Evolutionary conservation across 2,329 filamentous ascomycete genomes (phyloP).

Genomic region (Scedosporium boydii): DNA sequence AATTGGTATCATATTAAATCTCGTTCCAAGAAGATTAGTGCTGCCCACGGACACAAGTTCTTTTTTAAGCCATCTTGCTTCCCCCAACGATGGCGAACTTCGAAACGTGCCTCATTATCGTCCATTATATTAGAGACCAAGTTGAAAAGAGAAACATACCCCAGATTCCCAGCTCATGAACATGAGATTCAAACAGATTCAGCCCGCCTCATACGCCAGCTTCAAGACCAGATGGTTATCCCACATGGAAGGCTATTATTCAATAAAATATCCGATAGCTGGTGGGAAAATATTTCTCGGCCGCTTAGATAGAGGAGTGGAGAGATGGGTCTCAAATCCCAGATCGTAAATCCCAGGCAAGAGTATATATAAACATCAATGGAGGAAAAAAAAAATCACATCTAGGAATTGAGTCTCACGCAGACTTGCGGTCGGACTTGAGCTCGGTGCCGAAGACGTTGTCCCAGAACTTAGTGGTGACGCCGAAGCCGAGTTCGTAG

Average conservation of each 20-base stretch:
- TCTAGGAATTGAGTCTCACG: background rate
- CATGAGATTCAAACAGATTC: background rate
- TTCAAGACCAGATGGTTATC: background rate
- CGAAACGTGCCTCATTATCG: background rate
- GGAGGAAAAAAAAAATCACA: background rate
- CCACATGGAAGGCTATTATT: background rate
- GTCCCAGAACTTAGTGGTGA: constrained; percentile 96
- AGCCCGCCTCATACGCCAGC: background rate
- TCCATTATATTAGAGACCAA: background rate
- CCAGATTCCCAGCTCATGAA: background rate
- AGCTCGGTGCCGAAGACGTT: constrained; percentile 83
- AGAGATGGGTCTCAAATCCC: background rate
- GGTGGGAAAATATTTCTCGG: background rate
- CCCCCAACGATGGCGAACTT: background rate
- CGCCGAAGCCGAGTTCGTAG: constrained; percentile 94
- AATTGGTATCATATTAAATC: background rate
- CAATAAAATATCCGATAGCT: background rate
- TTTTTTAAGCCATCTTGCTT: too few relatives aligned
- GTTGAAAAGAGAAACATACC: background rate
- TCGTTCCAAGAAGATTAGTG: background rate
- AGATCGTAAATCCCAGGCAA: background rate
- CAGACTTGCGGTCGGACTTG: background rate
- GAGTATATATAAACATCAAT: background rate
- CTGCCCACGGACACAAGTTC: too few relatives aligned
- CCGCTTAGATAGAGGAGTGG: background rate